Conservation (phyloP, 2,329 filamentous ascomycete species). For the Trichoderma breve region DNA sequence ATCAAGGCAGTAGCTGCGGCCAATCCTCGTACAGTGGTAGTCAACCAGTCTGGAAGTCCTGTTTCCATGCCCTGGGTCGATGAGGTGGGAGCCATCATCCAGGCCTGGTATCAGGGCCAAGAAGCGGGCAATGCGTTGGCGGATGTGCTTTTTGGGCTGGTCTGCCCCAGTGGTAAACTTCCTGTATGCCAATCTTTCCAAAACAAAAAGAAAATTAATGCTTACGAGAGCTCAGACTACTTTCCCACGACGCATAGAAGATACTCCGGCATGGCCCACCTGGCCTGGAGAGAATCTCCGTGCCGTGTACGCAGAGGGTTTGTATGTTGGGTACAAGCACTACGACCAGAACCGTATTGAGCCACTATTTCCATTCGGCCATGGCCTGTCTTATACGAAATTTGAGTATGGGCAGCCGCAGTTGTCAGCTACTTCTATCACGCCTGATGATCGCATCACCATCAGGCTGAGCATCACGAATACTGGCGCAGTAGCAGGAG, state of each 20-base stretch:
- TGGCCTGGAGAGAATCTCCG: not conserved
- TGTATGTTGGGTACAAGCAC: not conserved
- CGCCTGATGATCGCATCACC: not conserved
- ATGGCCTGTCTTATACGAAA: not conserved
- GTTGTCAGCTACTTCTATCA: not conserved
- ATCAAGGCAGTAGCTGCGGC: not conserved
- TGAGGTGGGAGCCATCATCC: not conserved
- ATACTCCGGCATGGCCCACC: not conserved
- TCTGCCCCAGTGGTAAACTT: not conserved
- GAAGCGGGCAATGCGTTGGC: not conserved
- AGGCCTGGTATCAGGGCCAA: not conserved
- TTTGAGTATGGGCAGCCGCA: not conserved
- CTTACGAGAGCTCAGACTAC: not conserved
- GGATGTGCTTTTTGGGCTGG: not conserved
- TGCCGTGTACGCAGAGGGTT: not conserved
- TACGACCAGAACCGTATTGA: not conserved
- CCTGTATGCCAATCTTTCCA: not conserved
- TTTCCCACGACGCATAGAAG: not conserved
- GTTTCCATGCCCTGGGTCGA: not conserved
- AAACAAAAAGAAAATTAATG: too few species aligned
- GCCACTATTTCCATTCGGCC: not conserved
- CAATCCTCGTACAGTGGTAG: not conserved
- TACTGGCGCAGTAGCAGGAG: not conserved
- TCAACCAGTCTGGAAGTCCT: not conserved
- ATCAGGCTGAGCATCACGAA: not conserved